These are phyloP conservation scores for Phyllosticta capitalensis DNA, from an alignment of 2,329 filamentous ascomycete species.

Conservation along the genomic window DNA sequence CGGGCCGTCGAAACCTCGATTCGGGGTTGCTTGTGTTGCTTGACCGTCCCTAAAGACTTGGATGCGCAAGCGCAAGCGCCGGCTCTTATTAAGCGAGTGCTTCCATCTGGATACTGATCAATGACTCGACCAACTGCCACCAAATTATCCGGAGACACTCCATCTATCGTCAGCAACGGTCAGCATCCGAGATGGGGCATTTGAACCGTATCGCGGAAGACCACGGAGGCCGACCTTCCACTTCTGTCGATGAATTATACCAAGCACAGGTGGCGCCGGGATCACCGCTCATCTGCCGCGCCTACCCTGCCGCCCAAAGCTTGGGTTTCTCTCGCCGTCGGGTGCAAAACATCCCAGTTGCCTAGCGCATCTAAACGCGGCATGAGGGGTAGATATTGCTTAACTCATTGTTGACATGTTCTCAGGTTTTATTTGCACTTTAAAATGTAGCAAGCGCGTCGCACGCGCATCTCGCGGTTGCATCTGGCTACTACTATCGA, in stretches of 20 bases:
- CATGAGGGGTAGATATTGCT: neutral
- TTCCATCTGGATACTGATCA: too few species aligned
- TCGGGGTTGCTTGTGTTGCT: too few species aligned
- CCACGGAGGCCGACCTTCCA: neutral
- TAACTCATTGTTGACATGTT: neutral
- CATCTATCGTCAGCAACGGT: neutral
- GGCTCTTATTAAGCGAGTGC: too few species aligned
- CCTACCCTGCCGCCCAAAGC: neutral
- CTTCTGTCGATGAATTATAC: neutral
- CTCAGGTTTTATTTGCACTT: neutral
- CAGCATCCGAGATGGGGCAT: neutral
- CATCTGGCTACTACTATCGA: neutral
- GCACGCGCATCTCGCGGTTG: neutral
- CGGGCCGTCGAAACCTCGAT: too few species aligned
- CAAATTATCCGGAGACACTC: neutral
- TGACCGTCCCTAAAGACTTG: too few species aligned
- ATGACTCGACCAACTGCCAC: too few species aligned
- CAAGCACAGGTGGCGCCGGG: neutral
- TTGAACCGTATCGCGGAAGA: neutral
- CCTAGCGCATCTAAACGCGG: neutral
- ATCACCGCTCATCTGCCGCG: neutral
- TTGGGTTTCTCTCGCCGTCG: neutral
- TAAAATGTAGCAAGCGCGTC: neutral
- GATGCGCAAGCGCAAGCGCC: too few species aligned
- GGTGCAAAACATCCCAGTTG: neutral